Evolutionary conservation across 1,284 basidiomycete genomes (phyloP).

Genomic region (Cerrena zonata): DNA sequence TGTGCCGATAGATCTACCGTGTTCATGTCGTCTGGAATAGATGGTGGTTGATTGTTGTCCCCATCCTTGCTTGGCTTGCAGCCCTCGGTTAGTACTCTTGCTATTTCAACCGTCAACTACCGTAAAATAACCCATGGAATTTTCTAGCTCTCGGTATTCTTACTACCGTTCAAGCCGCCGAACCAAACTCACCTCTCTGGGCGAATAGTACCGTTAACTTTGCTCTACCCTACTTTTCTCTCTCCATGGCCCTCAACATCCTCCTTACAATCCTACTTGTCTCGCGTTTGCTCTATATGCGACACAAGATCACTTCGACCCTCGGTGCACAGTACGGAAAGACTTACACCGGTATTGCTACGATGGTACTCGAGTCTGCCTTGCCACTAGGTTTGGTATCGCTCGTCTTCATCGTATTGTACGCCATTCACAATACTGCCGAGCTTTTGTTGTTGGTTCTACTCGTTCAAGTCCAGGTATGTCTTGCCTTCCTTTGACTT

Average conservation of each 20-base stretch:
- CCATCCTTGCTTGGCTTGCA: constrained; percentile 7
- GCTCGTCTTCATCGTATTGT: constrained; percentile 3
- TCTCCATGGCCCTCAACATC: constrained; percentile 8
- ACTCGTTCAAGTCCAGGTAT: constrained; percentile 2
- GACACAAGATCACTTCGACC: background rate
- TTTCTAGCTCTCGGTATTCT: background rate
- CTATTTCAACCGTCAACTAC: background rate
- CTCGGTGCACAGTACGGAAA: background rate
- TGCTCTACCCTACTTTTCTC: constrained; percentile 9
- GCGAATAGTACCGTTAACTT: constrained; percentile 6
- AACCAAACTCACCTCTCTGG: constrained; percentile 7
- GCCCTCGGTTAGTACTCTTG: constrained; percentile 2
- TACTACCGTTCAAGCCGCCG: constrained; percentile 1
- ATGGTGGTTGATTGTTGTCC: constrained; percentile 6
- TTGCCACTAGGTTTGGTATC: background rate
- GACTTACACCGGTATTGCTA: background rate
- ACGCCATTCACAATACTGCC: constrained; percentile 2
- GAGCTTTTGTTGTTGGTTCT: background rate
- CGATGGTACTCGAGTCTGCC: constrained; percentile 4
- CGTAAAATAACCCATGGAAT: background rate
- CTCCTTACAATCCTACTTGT: constrained; percentile 9
- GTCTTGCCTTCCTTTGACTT: background rate
- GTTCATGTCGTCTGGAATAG: background rate
- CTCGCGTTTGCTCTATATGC: constrained; percentile 1
- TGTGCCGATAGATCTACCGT: background rate